A percentile compares a stretch with the other conserved stretches of the same genome.
Evolutionary conservation across 257 asterid genomes (phyloP).

Genomic region (Oldenlandia corymbosa): DNA sequence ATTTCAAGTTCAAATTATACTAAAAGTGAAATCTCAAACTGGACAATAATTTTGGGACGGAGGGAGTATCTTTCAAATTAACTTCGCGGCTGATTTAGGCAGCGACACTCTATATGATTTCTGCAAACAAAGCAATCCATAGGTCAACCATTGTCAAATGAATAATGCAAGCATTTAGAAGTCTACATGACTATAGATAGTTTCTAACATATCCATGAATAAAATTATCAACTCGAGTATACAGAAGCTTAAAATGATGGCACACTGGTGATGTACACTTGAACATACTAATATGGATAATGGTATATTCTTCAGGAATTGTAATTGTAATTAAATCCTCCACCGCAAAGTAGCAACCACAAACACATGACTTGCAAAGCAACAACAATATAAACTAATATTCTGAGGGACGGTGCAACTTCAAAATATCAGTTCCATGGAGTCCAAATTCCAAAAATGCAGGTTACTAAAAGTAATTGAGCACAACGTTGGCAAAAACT

Average conservation of each 20-base stretch:
- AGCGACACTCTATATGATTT: slow-evolving; percentile 91
- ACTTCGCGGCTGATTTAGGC: slow-evolving; percentile 83
- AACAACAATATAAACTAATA: too few relatives aligned
- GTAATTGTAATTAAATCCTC: too few relatives aligned
- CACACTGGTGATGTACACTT: not conserved
- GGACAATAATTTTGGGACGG: too few relatives aligned
- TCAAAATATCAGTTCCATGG: too few relatives aligned
- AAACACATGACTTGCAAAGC: too few relatives aligned
- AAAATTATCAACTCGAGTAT: not conserved
- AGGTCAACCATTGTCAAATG: not conserved
- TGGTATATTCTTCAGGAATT: not conserved
- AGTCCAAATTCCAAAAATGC: too few relatives aligned
- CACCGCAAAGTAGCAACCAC: not conserved
- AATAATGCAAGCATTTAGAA: not conserved
- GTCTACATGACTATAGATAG: too few relatives aligned
- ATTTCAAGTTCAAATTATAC: too few relatives aligned
- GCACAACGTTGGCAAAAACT: too few relatives aligned
- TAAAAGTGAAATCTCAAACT: too few relatives aligned
- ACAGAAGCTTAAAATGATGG: not conserved
- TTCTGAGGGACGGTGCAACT: too few relatives aligned
- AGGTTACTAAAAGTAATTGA: too few relatives aligned
- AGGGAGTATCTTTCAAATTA: slow-evolving; percentile 82
- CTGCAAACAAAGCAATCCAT: slow-evolving; percentile 31
- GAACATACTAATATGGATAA: not conserved
- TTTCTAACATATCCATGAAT: not conserved